Conservation (phyloP, 768 basidiomycete genomes). For the Suillus weaverae region DNA sequence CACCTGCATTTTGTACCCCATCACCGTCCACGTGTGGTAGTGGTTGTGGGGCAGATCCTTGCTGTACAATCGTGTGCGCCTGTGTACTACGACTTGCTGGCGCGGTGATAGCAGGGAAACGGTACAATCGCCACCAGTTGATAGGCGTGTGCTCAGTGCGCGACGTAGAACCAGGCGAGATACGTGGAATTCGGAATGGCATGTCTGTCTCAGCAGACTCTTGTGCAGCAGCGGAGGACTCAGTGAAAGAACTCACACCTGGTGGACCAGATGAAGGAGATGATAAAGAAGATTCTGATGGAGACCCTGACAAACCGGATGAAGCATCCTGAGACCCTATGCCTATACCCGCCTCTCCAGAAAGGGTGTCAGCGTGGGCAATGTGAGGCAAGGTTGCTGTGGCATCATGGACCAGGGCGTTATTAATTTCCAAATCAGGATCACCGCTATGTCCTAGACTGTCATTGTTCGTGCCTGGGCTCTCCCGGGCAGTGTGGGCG, state of each 20-base stretch:
- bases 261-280: conserved; percentile 7
- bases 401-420: background rate
- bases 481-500: conserved; percentile 5
- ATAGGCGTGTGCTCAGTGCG: conserved; percentile 45
- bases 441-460: background rate
- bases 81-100: conserved; percentile 28
- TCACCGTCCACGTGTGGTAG: conserved; percentile 15
- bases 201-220: conserved; percentile 18
- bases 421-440: background rate
- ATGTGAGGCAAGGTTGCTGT: conserved; percentile 4
- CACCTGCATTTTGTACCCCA: conserved; percentile 23
- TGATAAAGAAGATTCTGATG: background rate
- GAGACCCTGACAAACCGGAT: background rate
- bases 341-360: conserved; percentile 1
- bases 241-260: background rate
- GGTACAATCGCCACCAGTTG: conserved; percentile 83
- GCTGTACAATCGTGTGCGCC: conserved; percentile 10
- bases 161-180: conserved; percentile 30
- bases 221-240: background rate
- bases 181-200: conserved; percentile 31
- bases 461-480: background rate
- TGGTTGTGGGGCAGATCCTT: conserved; percentile 11
- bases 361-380: conserved; percentile 7
- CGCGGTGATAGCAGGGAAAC: conserved; percentile 71
- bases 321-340: conserved; percentile 1